Conservation (phyloP, 768 basidiomycete species). For the Lyophyllum shimeji region DNA sequence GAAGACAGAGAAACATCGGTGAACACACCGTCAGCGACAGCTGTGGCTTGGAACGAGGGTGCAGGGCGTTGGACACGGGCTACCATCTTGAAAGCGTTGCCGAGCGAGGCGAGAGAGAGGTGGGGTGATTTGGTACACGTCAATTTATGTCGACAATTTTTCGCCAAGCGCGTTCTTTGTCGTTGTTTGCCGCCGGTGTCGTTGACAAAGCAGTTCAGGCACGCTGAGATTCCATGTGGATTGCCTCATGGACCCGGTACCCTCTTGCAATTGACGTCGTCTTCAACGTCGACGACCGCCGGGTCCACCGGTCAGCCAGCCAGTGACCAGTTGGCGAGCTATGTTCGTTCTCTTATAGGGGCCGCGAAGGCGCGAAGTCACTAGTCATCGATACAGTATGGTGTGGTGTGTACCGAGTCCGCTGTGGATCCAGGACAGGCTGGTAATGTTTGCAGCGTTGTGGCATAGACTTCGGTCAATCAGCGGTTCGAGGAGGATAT, state of each 20-base stretch:
- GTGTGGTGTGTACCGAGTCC: no score
- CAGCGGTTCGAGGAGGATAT: no score
- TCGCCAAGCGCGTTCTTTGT: conserved; percentile 23
- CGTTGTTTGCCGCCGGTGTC: not conserved
- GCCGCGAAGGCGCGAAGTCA: no score
- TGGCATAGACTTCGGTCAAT: no score
- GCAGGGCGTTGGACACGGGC: conserved; percentile 82
- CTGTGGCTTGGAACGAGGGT: conserved; percentile 73
- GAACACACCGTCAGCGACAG: conserved; percentile 77
- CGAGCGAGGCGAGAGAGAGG: not conserved
- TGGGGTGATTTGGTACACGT: conserved; percentile 4
- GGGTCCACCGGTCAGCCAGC: no score
- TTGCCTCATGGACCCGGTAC: not conserved
- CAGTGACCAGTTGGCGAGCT: no score
- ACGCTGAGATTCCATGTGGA: not conserved
- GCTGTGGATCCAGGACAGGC: no score
- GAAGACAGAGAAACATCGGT: conserved; percentile 72
- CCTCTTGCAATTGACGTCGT: not conserved
- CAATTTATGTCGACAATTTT: conserved; percentile 11
- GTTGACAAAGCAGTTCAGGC: conserved; percentile 3
- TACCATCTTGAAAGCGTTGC: conserved; percentile 34
- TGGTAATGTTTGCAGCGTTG: no score
- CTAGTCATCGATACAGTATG: no score
- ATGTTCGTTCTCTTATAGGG: no score
- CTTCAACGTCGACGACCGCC: no score